A percentile compares a stretch with the other conserved stretches of the same genome.
Evolutionary conservation across 139 green algal species (phyloP).

Genomic region (Diplosphaera chodatii): DNA sequence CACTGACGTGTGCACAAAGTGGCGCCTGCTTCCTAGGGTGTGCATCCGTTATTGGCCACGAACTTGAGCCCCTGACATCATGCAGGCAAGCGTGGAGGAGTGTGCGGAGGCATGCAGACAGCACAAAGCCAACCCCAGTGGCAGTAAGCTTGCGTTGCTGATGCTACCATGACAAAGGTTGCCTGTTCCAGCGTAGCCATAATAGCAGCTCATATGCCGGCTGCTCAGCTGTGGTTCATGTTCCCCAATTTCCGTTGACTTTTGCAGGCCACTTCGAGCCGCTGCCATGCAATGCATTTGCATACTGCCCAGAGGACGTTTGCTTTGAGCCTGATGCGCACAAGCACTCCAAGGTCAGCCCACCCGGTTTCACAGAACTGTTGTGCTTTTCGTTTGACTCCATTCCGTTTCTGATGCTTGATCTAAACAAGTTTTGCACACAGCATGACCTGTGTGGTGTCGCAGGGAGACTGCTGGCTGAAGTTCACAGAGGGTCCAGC

Average conservation of each 20-base stretch:
- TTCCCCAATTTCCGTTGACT: too few species aligned
- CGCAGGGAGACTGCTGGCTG: conserved; percentile 81
- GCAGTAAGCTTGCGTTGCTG: conserved; percentile 3
- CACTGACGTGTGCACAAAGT: too few species aligned
- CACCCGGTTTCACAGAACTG: neutral
- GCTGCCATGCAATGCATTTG: conserved; percentile 83
- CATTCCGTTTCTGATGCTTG: too few species aligned
- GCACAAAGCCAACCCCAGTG: conserved; percentile 37
- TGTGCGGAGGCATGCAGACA: conserved; percentile 52
- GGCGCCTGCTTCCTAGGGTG: too few species aligned
- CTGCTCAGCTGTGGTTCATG: too few species aligned
- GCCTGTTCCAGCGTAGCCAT: too few species aligned
- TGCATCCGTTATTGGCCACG: too few species aligned
- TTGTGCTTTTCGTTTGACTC: too few species aligned
- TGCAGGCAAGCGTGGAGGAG: conserved; percentile 45
- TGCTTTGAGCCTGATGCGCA: conserved; percentile 87
- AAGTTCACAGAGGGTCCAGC: conserved; percentile 69
- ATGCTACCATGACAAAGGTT: too few species aligned
- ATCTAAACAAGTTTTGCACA: conserved; percentile 51
- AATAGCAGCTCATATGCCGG: too few species aligned
- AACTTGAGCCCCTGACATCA: too few species aligned
- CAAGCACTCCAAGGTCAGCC: conserved; percentile 6
- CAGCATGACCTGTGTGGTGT: too few species aligned
- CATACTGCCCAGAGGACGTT: conserved; percentile 44
- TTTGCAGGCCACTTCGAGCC: conserved; percentile 39